Percentiles rank a stretch among this genome's conserved stretches.
Conservation (phyloP, 176 grass and related monocot species). For the Leersia perrieri region DNA sequence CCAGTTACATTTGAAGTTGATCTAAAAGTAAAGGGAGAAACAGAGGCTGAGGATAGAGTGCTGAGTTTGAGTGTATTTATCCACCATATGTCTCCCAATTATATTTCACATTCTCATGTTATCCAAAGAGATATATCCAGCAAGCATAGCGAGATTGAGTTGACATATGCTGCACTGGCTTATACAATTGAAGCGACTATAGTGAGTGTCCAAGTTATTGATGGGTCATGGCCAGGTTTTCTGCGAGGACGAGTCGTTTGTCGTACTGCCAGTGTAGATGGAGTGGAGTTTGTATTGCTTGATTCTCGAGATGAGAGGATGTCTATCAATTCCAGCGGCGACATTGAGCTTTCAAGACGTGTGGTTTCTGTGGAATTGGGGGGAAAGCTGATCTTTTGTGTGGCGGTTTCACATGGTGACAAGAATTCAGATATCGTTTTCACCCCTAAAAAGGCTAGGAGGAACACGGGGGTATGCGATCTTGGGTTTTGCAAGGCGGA, state of each 20-base stretch:
- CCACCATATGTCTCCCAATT: not conserved
- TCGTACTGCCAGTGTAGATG: not conserved
- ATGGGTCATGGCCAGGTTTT: not conserved
- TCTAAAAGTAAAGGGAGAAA: not conserved
- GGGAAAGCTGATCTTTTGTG: too few relatives aligned
- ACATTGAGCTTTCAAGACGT: too few relatives aligned
- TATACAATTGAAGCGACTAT: not conserved
- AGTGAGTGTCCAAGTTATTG: not conserved
- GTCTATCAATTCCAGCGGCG: not conserved
- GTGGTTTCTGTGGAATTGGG: too few relatives aligned
- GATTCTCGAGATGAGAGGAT: not conserved
- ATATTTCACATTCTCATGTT: fast-evolving
- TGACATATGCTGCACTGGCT: not conserved
- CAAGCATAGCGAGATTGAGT: not conserved
- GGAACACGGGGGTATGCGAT: too few relatives aligned
- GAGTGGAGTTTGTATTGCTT: not conserved
- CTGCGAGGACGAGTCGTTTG: not conserved
- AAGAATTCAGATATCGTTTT: too few relatives aligned
- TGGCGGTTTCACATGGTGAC: too few relatives aligned
- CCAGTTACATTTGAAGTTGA: not conserved
- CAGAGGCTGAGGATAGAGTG: not conserved
- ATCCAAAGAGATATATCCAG: not conserved
- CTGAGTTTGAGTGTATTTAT: not conserved
- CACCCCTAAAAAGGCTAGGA: too few relatives aligned
- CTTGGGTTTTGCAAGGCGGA: too few relatives aligned